Conservation (phyloP, 2,329 filamentous ascomycete species). For the Cladosporium sp. region DNA sequence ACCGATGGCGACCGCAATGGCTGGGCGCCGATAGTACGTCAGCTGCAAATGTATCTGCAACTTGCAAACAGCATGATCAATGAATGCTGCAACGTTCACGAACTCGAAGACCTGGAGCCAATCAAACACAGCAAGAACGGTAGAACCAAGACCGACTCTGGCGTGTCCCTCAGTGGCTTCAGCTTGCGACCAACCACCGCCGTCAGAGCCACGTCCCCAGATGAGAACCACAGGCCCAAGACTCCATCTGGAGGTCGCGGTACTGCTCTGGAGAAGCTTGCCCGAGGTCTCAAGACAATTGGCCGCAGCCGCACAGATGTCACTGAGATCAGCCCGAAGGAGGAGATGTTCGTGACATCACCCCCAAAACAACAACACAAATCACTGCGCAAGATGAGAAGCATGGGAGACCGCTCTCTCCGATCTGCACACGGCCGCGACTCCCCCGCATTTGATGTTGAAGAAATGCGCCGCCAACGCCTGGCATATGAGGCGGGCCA, state of each 20-base stretch:
- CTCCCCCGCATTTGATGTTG: conserved; percentile 44
- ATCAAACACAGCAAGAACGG: conserved; percentile 31
- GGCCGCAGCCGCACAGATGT: conserved; percentile 51
- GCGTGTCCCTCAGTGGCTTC: conserved; percentile 40
- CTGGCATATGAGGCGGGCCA: conserved; percentile 43
- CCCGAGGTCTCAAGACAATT: conserved; percentile 56
- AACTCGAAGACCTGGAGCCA: conserved; percentile 35
- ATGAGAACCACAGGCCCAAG: conserved; percentile 22
- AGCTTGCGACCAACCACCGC: conserved; percentile 19
- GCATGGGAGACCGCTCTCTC: conserved; percentile 24
- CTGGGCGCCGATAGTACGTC: conserved; percentile 48
- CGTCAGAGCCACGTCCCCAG: background rate
- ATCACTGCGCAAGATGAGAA: conserved; percentile 32
- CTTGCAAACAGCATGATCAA: conserved; percentile 58
- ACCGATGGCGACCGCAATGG: conserved; percentile 50
- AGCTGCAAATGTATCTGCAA: conserved; percentile 56
- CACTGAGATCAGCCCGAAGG: conserved; percentile 39
- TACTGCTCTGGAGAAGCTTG: conserved; percentile 57
- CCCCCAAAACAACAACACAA: conserved; percentile 18
- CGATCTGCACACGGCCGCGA: conserved; percentile 26
- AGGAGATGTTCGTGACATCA: conserved; percentile 11
- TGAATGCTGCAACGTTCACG: conserved; percentile 51
- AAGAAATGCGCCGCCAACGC: conserved; percentile 46
- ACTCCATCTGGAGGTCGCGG: conserved; percentile 35
- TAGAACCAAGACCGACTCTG: conserved; percentile 59